Evolutionary conservation across 768 basidiomycete species (phyloP), one percentile per base, ranked within the genome.

Genomic region (Sutorius australiensis): DNA sequence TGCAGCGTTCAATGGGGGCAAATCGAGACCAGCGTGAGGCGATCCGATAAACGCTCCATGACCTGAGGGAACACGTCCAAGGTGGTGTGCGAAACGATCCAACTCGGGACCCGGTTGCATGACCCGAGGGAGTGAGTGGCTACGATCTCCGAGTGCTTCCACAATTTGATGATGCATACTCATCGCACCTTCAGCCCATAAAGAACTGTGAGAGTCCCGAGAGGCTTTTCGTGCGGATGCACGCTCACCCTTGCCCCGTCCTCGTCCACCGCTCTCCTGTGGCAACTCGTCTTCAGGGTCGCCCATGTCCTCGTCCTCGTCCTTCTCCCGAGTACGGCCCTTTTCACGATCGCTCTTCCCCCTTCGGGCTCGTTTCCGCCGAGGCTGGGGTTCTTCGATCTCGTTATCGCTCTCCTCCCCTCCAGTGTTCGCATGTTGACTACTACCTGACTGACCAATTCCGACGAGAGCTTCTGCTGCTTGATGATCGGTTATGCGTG

Each of bases 391-490:
- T 36, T 78, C 79, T 16, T 71, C 70, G 16, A 64, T 38, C 32
- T 69, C 68, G 33, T 63, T 65, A 51, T 79, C 78, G 50, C 79
- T 77, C 30, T 71, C 75, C 36, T 72, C 77, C 7, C 68, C 67
- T 53, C 65, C 67, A 4, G 70, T 71, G 47, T 71, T 70, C 28
- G 66, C 61, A 31, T 68, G 69, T 51, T 67, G 70, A 27, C 68
- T 67, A 36, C 69, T 62, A 54, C 70, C 70, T 16, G 65, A 68
- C 47, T 89, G 81, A 30, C 89, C 87, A 32, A 93, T 89, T 43
- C 88, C 84, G 40, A 92, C 90, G 40, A 94, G 82, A 3, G 89
- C 86, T 72, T 93, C 92, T 11, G 92, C 92, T 2, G 92, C 92
- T 34, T 90, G 90, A 66, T 92, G 89, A 67, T 94, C 92, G 11